phyloP scores from a whole-genome alignment of 2,329 filamentous ascomycete genomes.

The Pseudogymnoascus sp. region DNA sequence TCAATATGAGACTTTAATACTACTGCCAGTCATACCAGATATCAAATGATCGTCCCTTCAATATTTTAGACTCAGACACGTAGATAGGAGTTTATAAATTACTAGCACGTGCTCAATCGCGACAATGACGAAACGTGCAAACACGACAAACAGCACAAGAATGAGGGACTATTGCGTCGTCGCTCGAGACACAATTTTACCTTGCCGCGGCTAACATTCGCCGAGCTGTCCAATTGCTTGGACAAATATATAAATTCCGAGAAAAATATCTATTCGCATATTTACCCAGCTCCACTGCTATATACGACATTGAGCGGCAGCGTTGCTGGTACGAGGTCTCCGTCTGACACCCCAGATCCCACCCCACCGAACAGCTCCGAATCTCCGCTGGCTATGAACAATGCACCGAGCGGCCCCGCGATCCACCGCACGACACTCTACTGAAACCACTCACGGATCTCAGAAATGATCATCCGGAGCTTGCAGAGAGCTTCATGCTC shows the following conservation, averaged over 20 bases:
- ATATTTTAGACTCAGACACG: background rate
- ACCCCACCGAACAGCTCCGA: conserved; percentile 7
- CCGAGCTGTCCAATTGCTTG: background rate
- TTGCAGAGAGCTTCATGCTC: conserved; percentile 24
- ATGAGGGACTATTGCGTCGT: conserved; percentile 32
- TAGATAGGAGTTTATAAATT: background rate
- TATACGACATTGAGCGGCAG: background rate
- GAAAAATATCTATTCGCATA: background rate
- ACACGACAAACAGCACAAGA: background rate
- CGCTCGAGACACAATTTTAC: conserved; percentile 33
- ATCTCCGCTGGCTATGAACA: background rate
- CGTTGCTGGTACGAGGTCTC: conserved; percentile 3
- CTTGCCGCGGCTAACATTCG: background rate
- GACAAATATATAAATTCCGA: background rate
- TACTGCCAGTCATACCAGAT: background rate
- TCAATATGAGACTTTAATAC: background rate
- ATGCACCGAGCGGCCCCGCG: background rate
- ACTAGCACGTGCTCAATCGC: background rate
- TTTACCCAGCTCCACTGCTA: background rate
- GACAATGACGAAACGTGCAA: conserved; percentile 1
- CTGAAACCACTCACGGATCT: background rate
- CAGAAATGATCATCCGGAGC: conserved; percentile 23
- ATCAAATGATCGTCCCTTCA: background rate
- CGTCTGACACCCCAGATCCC: background rate
- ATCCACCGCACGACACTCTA: background rate